These are phyloP conservation scores for Aspergillus uvarum DNA, from an alignment of 2,329 filamentous ascomycete genomes.

Conservation along the genomic window DNA sequence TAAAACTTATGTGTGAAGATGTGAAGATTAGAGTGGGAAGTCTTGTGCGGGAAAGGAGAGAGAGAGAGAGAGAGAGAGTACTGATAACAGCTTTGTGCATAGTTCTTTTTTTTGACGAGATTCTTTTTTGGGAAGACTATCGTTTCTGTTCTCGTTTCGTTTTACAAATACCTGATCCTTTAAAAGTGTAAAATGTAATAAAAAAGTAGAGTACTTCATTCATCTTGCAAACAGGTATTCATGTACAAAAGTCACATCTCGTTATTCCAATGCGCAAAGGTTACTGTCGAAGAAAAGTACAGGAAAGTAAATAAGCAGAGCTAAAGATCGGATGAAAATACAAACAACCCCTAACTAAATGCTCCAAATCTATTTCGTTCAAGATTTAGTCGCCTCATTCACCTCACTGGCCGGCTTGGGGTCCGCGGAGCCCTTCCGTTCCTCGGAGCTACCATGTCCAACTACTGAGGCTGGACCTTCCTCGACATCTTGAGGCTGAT, in stretches of 20 bases:
- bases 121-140: conserved; percentile 27
- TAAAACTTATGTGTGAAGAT: conserved; percentile 23
- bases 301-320: conserved; percentile 14
- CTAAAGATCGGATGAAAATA: conserved; percentile 13
- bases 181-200: conserved; percentile 1
- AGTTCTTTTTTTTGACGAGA: conserved; percentile 29
- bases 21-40: conserved; percentile 23
- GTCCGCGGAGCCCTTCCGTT: conserved; percentile 37
- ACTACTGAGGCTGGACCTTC: conserved; percentile 43
- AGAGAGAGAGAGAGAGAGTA: no score
- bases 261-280: conserved; percentile 17
- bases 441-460: conserved; percentile 39
- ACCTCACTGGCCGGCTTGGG: conserved; percentile 50
- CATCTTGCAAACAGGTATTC: conserved; percentile 6
- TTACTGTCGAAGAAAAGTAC: conserved; percentile 19
- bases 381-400: conserved; percentile 45
- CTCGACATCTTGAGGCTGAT: conserved; percentile 34
- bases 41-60: conserved; percentile 9
- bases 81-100: conserved; percentile 34
- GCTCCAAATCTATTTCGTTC: conserved; percentile 19
- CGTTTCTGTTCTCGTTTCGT: conserved; percentile 13
- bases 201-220: conserved; percentile 6
- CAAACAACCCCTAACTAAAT: conserved; percentile 22
- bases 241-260: conserved; percentile 22
- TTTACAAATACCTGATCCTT: conserved; percentile 18